phyloP scores from a whole-genome alignment of 1,284 basidiomycete species.

The Hymenochaete sp. region DNA sequence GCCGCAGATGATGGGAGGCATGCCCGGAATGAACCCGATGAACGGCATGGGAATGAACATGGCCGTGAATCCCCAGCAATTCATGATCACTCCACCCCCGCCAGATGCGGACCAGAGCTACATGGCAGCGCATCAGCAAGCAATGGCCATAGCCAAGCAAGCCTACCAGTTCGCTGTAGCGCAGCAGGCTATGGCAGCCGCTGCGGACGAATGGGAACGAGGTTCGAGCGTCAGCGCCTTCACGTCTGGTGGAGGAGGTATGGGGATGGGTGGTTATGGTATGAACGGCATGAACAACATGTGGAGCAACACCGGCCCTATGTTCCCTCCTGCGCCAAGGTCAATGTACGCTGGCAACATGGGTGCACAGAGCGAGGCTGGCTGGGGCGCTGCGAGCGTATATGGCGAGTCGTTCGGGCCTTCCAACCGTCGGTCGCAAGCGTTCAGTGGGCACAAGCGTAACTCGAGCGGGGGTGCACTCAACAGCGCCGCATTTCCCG shows the following conservation, averaged over 20 bases:
- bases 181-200: conserved; percentile 74
- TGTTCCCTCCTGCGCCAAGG: conserved; percentile 41
- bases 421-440: conserved; percentile 25
- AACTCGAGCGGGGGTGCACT: conserved; percentile 25
- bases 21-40: conserved; percentile 43
- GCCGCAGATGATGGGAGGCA: conserved; percentile 17
- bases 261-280: conserved; percentile 29
- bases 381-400: conserved; percentile 57
- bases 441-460: conserved; percentile 27
- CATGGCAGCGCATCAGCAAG: conserved; percentile 68
- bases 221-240: conserved; percentile 48
- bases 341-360: conserved; percentile 48
- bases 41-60: conserved; percentile 28
- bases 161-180: conserved; percentile 79
- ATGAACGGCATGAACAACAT: conserved; percentile 24
- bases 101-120: conserved; percentile 43
- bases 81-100: conserved; percentile 37
- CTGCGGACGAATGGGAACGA: conserved; percentile 80
- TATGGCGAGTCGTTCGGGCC: conserved; percentile 59
- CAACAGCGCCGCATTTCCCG: conserved; percentile 16
- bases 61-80: conserved; percentile 30
- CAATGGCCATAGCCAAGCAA: conserved; percentile 74
- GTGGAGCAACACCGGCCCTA: conserved; percentile 34
- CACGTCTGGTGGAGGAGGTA: conserved; percentile 32
- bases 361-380: conserved; percentile 44